Conservation (phyloP, 2,329 filamentous ascomycete genomes). For the Pyrenochaeta sp. region DNA sequence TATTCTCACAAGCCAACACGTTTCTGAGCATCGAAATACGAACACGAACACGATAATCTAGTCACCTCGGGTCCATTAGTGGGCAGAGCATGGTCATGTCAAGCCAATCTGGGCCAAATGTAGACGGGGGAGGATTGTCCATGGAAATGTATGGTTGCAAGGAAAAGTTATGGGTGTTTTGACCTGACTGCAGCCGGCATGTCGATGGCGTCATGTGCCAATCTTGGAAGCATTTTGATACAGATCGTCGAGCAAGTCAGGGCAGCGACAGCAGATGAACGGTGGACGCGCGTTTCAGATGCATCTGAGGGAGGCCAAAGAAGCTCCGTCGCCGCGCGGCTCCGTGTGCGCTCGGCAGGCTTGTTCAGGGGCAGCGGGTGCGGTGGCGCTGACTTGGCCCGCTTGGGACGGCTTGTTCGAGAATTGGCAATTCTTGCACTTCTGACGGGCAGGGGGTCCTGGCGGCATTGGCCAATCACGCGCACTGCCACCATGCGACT, state of each 20-base stretch:
- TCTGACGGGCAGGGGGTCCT: background rate
- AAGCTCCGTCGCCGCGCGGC: slow-evolving; percentile 18
- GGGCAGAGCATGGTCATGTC: too few species aligned
- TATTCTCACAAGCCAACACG: too few species aligned
- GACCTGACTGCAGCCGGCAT: too few species aligned
- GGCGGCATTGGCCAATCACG: slow-evolving; percentile 6
- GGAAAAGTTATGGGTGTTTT: too few species aligned
- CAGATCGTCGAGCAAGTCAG: slow-evolving; percentile 8
- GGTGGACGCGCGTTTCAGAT: slow-evolving; percentile 17
- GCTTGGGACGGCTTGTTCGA: slow-evolving; percentile 4
- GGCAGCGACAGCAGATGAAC: slow-evolving; percentile 7
- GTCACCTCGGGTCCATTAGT: too few species aligned
- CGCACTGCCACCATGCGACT: background rate
- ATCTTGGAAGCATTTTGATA: slow-evolving; percentile 12
- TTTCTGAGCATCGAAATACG: too few species aligned
- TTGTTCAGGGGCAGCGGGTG: slow-evolving; percentile 12
- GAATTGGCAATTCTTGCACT: too few species aligned
- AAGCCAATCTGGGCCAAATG: too few species aligned
- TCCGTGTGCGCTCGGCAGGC: slow-evolving; percentile 13
- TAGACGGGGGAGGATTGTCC: too few species aligned
- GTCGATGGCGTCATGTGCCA: slow-evolving; percentile 2
- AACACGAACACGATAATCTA: too few species aligned
- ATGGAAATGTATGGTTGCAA: background rate
- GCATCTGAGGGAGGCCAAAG: slow-evolving; percentile 6
- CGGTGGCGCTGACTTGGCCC: slow-evolving; percentile 1